Evolutionary conservation across 352 stramenopile genomes (phyloP).

Genomic region (Thraustochytrium striatum): DNA sequence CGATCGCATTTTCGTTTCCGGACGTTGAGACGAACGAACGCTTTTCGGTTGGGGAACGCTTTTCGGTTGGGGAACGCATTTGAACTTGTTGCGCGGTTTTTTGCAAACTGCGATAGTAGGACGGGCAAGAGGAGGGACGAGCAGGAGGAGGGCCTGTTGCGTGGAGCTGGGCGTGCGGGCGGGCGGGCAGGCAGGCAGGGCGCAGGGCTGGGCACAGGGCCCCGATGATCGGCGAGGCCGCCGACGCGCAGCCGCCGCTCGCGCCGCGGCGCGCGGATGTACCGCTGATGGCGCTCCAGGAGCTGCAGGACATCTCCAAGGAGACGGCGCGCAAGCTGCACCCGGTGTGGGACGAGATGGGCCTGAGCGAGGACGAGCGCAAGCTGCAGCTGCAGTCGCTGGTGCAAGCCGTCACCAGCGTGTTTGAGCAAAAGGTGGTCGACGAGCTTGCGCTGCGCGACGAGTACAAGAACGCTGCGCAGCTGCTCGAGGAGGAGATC

Average conservation of each 20-base stretch:
- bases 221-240: no score
- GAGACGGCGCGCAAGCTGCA: constrained; percentile 37
- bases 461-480: constrained; percentile 39
- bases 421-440: constrained; percentile 23
- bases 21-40: neutral
- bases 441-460: constrained; percentile 27
- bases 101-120: neutral
- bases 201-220: no score
- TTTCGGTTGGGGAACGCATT: neutral
- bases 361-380: constrained; percentile 22
- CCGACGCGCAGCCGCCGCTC: no score
- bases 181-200: no score
- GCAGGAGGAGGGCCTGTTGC: neutral
- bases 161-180: no score
- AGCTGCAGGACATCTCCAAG: constrained; percentile 33
- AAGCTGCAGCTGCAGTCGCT: constrained; percentile 27
- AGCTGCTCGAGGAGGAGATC: constrained; percentile 23
- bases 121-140: neutral
- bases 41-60: neutral
- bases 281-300: constrained; percentile 29
- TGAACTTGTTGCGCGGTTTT: neutral
- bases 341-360: constrained; percentile 42
- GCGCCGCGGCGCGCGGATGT: no score
- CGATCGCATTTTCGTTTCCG: neutral
- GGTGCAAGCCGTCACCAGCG: constrained; percentile 2